Base-by-base conservation (phyloP, 768 basidiomycete species). In the Scleroderma citrinum region DNA sequence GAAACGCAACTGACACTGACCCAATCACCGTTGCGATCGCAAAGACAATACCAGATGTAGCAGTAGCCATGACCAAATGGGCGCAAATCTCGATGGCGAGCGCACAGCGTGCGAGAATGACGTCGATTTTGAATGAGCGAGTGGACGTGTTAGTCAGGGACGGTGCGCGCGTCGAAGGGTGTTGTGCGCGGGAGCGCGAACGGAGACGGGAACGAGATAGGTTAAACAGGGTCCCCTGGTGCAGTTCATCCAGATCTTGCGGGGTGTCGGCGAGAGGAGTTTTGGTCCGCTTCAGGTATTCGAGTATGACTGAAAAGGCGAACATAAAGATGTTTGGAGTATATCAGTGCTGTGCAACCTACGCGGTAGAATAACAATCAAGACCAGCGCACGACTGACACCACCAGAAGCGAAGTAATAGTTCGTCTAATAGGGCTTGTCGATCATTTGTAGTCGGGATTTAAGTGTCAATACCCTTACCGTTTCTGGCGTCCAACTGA, bases 351-450 rank as follows among this genome's bases (percentile, higher is more conserved):
- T 29, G 16, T 55, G 48, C 41, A 31, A 60, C 77, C 51, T 64
- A 88, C 87, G 14, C 12, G 88, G 88, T 3, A 89, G 64, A 26
- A 86, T 58, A 14, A 77, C 38, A 2, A 78, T 68, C 52, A 89
- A 66, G 57, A 77, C 76, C 2, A 77, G 3, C 0, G 85, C 85
- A 4, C 85, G 75, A 1, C 71, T 60, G 26, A 68, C 68, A 7
- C 82, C 81, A 13, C 80, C 59, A 10, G 76, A 56, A 48, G 79
- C 84, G 10, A 87, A 57, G 69, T 75, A 88, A 58, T 88, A 88
- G n/a, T 85, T 85, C n/a, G 82, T 61, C 87, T 88, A 49, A 19
- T 39, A 24, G 10, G 41, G 6, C 7, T 37, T 12, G 48, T 47
- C 46, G 50, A 42, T 30, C 20, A 30, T 40, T 47, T n/a, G 26